phyloP scores from a whole-genome alignment of 176 grass and related monocot genomes.

The Oryza rufipogon region DNA sequence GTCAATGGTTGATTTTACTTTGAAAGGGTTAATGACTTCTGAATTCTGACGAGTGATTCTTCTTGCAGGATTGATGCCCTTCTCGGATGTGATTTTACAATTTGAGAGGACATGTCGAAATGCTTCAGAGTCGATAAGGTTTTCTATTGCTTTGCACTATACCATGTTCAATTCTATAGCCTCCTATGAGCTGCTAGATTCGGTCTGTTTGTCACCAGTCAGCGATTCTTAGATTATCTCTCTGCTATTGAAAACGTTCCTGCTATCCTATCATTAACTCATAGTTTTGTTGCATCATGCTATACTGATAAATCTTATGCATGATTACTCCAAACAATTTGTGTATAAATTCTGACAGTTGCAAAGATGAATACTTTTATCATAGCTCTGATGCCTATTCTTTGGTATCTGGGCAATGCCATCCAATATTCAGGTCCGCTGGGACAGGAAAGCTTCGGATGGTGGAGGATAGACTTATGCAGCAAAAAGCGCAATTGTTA shows the following conservation, averaged over 20 bases:
- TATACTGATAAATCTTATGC: neutral
- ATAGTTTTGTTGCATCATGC: neutral
- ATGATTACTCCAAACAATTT: slow-evolving; percentile 3
- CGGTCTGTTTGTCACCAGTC: neutral
- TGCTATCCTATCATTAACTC: neutral
- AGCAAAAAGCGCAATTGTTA: slow-evolving; percentile 84
- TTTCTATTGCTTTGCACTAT: slow-evolving; percentile 32
- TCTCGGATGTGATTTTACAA: slow-evolving; percentile 82
- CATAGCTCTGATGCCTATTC: slow-evolving; percentile 13
- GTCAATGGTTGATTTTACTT: slow-evolving; percentile 6
- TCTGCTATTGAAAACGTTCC: neutral
- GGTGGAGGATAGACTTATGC: slow-evolving; percentile 86
- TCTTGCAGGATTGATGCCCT: slow-evolving; percentile 67
- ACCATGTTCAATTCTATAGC: slow-evolving; percentile 10
- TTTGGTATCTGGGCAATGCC: slow-evolving; percentile 9
- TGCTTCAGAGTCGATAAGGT: slow-evolving; percentile 85
- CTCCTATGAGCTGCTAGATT: slow-evolving; percentile 10
- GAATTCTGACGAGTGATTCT: slow-evolving; percentile 29
- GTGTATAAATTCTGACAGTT: slow-evolving; percentile 18
- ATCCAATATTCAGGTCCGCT: slow-evolving; percentile 63
- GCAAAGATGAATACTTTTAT: slow-evolving; percentile 26
- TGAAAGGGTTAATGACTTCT: neutral
- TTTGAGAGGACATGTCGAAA: slow-evolving; percentile 86
- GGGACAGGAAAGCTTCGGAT: slow-evolving; percentile 62
- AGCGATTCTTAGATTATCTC: slow-evolving; percentile 18